Conservation (phyloP, 805 yeast species). For the Teunomyces lycoperdinae region DNA sequence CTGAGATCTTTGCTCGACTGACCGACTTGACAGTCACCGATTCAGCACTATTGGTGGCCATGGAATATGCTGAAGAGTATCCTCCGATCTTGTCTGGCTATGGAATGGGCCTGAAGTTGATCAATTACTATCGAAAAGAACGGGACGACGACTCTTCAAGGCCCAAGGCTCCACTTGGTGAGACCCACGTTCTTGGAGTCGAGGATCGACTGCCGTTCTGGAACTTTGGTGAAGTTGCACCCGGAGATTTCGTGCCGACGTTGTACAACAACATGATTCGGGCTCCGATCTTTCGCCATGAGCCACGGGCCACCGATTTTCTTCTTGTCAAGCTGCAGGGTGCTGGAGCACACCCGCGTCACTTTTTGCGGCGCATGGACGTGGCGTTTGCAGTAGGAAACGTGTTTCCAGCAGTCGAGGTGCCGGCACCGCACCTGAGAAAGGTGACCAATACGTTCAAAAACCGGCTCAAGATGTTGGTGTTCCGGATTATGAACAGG, state of each 20-base stretch:
- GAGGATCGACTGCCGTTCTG: conserved; percentile 97
- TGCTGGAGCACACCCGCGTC: conserved; percentile 67
- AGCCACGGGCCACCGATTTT: conserved; percentile 74
- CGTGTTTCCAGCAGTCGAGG: conserved; percentile 85
- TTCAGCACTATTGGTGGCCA: conserved; percentile 66
- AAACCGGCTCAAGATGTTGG: conserved; percentile 90
- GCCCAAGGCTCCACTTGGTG: conserved; percentile 88
- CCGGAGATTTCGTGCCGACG: conserved; percentile 92
- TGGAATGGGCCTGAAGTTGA: conserved; percentile 94
- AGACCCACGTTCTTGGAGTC: conserved; percentile 92
- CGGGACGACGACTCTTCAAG: conserved; percentile 77
- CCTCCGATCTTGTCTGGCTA: conserved; percentile 81
- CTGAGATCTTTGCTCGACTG: conserved; percentile 68
- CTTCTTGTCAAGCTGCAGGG: conserved; percentile 77
- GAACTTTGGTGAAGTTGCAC: conserved; percentile 96
- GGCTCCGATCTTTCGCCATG: conserved; percentile 92
- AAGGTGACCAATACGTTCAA: conserved; percentile 91
- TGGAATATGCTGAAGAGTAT: conserved; percentile 88
- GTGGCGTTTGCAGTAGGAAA: conserved; percentile 88
- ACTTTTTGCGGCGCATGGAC: conserved; percentile 65
- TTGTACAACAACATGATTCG: conserved; percentile 86
- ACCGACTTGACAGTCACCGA: conserved; percentile 83
- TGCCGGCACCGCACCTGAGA: conserved; percentile 97
- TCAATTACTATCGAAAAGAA: conserved; percentile 87
- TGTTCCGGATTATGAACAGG: conserved; percentile 78